Evolutionary conservation across 495 filamentous ascomycete genomes (phyloP).

Genomic region (Annulohypoxylon bovei): DNA sequence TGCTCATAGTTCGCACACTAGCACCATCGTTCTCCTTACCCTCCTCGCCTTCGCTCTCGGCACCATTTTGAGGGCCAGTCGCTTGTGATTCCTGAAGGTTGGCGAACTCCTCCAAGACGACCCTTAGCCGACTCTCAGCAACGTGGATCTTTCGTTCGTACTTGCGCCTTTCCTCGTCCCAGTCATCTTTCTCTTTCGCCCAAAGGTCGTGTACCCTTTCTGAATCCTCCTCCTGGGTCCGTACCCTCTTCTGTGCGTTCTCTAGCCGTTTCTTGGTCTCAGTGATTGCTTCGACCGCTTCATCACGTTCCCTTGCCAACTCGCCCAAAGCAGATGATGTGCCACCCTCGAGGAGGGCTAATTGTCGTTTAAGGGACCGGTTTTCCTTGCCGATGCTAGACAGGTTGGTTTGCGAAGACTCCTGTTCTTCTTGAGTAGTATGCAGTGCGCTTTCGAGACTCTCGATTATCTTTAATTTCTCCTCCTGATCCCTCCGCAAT

Average conservation of each 20-base stretch:
- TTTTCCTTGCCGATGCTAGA: slow-evolving; percentile 74
- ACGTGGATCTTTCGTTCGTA: slow-evolving; percentile 87
- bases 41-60: slow-evolving; percentile 62
- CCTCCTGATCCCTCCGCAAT: slow-evolving; percentile 87
- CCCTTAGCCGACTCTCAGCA: slow-evolving; percentile 84
- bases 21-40: slow-evolving; percentile 74
- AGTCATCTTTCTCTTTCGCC: slow-evolving; percentile 81
- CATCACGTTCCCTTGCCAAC: slow-evolving; percentile 85
- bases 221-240: slow-evolving; percentile 83
- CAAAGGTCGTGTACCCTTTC: slow-evolving; percentile 78
- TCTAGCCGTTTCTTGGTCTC: slow-evolving; percentile 87
- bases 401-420: slow-evolving; percentile 68
- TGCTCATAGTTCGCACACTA: slow-evolving; percentile 80
- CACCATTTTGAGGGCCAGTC: slow-evolving; percentile 48
- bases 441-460: slow-evolving; percentile 80
- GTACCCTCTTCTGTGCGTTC: slow-evolving; percentile 76
- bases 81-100: slow-evolving; percentile 71
- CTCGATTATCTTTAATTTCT: slow-evolving; percentile 84
- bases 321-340: slow-evolving; percentile 84
- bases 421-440: slow-evolving; percentile 75
- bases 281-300: slow-evolving; percentile 74
- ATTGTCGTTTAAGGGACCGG: slow-evolving; percentile 82
- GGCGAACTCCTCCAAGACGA: slow-evolving; percentile 83
- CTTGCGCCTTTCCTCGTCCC: slow-evolving; percentile 81
- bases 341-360: slow-evolving; percentile 86